phyloP scores from a whole-genome alignment of 2,329 filamentous ascomycete species.

The Calonectria leucothoes region DNA sequence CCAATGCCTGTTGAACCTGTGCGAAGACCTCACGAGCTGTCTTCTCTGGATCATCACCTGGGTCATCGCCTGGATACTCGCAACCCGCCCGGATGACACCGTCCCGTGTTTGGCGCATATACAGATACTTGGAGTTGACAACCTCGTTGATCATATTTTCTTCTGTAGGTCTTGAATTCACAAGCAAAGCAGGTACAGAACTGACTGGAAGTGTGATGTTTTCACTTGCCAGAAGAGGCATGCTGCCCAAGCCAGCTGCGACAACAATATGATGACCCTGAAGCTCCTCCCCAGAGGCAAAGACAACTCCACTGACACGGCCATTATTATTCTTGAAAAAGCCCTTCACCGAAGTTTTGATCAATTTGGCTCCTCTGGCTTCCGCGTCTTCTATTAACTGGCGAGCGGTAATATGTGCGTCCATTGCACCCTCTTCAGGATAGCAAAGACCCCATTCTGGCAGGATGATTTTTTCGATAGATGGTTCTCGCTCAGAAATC shows the following conservation, averaged over 20 bases:
- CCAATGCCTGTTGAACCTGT: neutral
- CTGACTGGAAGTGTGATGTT: constrained; percentile 6
- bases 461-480: neutral
- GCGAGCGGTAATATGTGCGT: constrained; percentile 24
- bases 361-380: neutral
- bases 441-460: constrained; percentile 20
- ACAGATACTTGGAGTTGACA: constrained; percentile 24
- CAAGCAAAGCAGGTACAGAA: constrained; percentile 18
- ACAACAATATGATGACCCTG: constrained; percentile 20
- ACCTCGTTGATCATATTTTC: neutral
- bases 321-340: neutral
- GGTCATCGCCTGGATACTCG: constrained; percentile 26
- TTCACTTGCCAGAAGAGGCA: constrained; percentile 12
- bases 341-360: neutral
- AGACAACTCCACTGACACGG: neutral
- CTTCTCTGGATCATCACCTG: constrained; percentile 21
- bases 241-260: constrained; percentile 25
- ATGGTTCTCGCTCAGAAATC: constrained; percentile 2
- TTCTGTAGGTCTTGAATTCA: constrained; percentile 21
- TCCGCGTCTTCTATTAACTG: constrained; percentile 19
- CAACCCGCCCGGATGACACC: constrained; percentile 24
- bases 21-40: constrained; percentile 20
- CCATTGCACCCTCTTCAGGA: constrained; percentile 24
- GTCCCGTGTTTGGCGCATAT: constrained; percentile 26
- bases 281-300: constrained; percentile 9